Evolutionary conservation across 2,329 filamentous ascomycete genomes (phyloP), one percentile per base, ranked within the genome.

Genomic region (Penicillium sp.): DNA sequence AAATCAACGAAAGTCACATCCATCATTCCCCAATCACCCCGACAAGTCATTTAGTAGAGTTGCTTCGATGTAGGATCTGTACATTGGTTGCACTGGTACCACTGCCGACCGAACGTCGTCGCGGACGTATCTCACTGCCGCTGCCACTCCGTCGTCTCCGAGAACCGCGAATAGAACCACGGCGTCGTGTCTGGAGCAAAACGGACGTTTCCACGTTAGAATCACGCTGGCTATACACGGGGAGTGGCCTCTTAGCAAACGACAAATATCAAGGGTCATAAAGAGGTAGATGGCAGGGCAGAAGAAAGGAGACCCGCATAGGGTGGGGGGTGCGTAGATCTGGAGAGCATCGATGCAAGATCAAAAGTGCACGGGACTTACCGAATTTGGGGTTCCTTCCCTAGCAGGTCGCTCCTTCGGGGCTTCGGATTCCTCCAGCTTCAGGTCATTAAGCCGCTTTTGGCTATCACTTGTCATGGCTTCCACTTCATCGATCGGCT

Each of bases 391-490:
- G 63, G 69, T 69, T 59, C 68, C 69, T 51, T 69, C 67, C 64
- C 68, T 67, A 61, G 69, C 66, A 63, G 71, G 79, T 66, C 85
- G 82, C 65, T 91, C 88, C 67, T 84, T 77, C 47, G 67, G 60
- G 31, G 71, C 60, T 50, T 71, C 65, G 35, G 78, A 73, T 56
- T 87, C 90, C 75, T 98, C 93, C 73, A 98, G 81, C 74, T 95
- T 92, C 67, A 98, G 82, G 52, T 92, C 93, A 76, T 97, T 92
- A 65, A 98, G 83, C 66, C 92, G 85, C 78, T 93, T 91, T 76
- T 92, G 89, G 72, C 89, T 93, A 68, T 95, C 91, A 67, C 93
- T 90, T 50, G 89, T 88, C 51, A 88, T 83, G 4, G 88, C 85
- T 74, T 97, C 92, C 37, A 89, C 83, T 68, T 96, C 92, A 64